Conservation (phyloP, 179 eudicot genomes). For the Beta lomatogona region DNA sequence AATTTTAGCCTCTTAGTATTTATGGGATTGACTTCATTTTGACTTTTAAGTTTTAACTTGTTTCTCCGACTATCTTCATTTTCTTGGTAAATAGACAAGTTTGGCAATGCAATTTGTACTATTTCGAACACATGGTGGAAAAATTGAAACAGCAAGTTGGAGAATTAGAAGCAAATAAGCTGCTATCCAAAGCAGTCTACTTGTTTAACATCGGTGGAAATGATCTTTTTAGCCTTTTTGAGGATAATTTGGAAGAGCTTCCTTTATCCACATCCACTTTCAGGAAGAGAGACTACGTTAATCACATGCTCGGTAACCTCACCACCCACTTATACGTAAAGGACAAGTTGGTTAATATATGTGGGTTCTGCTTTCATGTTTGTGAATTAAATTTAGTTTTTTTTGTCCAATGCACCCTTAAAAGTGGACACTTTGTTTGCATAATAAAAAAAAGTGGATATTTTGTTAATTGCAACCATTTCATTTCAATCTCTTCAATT, state of each 20-base stretch:
- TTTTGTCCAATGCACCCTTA: neutral
- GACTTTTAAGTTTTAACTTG: too few relatives aligned
- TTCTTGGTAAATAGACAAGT: neutral
- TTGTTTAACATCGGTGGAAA: constrained; percentile 21
- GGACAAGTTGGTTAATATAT: too few relatives aligned
- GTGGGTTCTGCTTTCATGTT: too few relatives aligned
- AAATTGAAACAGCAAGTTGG: neutral
- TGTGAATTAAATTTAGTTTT: neutral
- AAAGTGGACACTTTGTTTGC: too few relatives aligned
- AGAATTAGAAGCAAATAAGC: neutral
- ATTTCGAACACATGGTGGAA: neutral
- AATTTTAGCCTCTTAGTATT: too few relatives aligned
- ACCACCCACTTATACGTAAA: constrained; percentile 31
- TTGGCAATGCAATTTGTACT: neutral
- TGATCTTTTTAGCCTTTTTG: constrained; percentile 17
- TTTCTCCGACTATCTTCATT: too few relatives aligned
- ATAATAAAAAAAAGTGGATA: too few relatives aligned
- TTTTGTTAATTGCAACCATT: too few relatives aligned
- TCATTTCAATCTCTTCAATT: too few relatives aligned
- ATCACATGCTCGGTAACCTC: constrained; percentile 32
- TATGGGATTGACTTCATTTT: too few relatives aligned
- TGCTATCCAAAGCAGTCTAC: constrained; percentile 20
- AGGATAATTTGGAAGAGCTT: neutral
- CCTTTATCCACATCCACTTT: neutral
- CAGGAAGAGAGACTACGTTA: neutral